Base-by-base conservation (phyloP, 495 filamentous ascomycete genomes). In the Aspergillus ostianus region DNA sequence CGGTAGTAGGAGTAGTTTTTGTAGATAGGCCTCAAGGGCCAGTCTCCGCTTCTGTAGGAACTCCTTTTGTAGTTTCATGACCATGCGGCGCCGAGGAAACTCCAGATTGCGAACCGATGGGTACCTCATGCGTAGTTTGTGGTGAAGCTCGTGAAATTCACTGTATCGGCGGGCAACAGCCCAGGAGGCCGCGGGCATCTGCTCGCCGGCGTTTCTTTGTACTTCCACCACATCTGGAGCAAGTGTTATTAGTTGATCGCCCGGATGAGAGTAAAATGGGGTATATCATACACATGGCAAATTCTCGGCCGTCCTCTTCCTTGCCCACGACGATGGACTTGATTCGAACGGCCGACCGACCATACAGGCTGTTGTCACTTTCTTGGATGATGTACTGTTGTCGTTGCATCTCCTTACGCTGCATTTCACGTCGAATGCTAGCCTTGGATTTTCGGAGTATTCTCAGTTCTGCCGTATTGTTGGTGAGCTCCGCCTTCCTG, bases 361-460 rank as follows among this genome's bases (percentile, higher is more conserved):
- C 94, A 71, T 94, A 97, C 46, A 99, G 78, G 71, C 92, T 97
- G 73, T 98, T 99, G 67, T 98, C 95, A 68, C 92, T 96, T 71
- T 98, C 93, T 70, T 99, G 95, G 45, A 97, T 87, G 62, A 95
- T 91, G 65, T 98, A 99, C 70, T 98, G 95, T 73, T 97, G 93
- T 46, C 92, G 82, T 73, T 99, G 95, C 67, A 99, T 81, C 74
- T 97, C 94, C 70, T 98, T 98, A 29, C 94, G 85, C 45, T 90
- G 83, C 44, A 97, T 91, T 69, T 99, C 95, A 47, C 93, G 82
- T 66, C 96, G 87, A 58, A 99, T 79, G 69, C 93, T 97, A 17
- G 90, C 86, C 68, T 93, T 96, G 4, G 93, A 97, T 70, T 99
- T 99, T 41, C 90, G 85, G 32, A 99, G 71, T 46, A 99, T 98